These are phyloP conservation scores for Hyphodiscus hymeniophilus DNA, from an alignment of 495 filamentous ascomycete species.

Conservation along the genomic window DNA sequence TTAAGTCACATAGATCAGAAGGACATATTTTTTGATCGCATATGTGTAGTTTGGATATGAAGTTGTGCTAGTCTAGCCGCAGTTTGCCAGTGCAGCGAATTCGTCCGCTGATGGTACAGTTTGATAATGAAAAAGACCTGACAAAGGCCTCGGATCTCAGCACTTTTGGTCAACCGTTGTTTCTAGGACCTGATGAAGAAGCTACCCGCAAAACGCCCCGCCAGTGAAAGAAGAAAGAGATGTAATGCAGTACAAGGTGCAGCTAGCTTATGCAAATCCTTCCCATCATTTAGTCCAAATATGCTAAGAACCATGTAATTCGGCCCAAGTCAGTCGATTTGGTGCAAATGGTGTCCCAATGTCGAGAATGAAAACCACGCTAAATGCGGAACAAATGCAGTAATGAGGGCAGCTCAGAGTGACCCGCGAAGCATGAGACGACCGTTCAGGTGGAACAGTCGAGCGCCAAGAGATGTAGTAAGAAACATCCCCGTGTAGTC, in stretches of 20 bases:
- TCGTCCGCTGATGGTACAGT: slow-evolving; percentile 6
- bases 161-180: slow-evolving; percentile 8
- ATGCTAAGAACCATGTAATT: slow-evolving; percentile 10
- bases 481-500: no score
- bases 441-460: no score
- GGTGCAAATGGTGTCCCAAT: background rate
- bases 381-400: background rate
- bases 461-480: no score
- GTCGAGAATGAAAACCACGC: background rate
- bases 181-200: background rate
- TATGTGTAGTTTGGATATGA: background rate
- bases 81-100: background rate
- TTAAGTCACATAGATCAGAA: no score
- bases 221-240: slow-evolving; percentile 11
- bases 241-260: slow-evolving; percentile 12
- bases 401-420: background rate
- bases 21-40: no score
- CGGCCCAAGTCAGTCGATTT: background rate
- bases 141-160: slow-evolving; percentile 7
- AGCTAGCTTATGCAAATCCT: slow-evolving; percentile 14
- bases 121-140: background rate
- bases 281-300: slow-evolving; percentile 7
- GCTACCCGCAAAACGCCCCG: slow-evolving; percentile 14
- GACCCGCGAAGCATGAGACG: no score
- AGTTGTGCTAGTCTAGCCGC: slow-evolving; percentile 1